phyloP scores from a whole-genome alignment of 1,139 yeast species.

The Suhomyces coccinellae region DNA sequence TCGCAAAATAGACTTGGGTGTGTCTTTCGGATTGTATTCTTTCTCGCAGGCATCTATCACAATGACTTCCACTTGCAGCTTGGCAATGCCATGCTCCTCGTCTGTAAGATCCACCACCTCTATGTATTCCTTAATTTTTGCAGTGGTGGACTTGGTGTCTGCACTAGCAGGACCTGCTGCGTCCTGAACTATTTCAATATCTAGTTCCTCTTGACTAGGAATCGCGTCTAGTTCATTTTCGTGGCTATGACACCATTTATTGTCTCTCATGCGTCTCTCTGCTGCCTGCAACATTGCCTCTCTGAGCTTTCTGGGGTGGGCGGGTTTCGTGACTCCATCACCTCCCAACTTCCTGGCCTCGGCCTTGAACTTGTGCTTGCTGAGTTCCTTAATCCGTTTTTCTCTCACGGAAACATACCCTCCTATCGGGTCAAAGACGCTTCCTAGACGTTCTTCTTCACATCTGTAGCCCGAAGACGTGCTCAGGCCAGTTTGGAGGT shows the following conservation, averaged over 20 bases:
- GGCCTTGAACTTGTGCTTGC: constrained; percentile 38
- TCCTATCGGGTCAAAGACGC: constrained; percentile 16
- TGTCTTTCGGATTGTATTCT: background rate
- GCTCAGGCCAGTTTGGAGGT: constrained; percentile 41
- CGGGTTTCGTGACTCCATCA: constrained; percentile 4
- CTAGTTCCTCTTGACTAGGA: constrained; percentile 20
- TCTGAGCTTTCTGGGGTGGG: constrained; percentile 17
- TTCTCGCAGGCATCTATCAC: constrained; percentile 28
- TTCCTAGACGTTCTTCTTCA: constrained; percentile 57
- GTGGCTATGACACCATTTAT: constrained; percentile 51
- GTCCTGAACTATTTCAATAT: constrained; percentile 12
- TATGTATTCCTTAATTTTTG: constrained; percentile 14
- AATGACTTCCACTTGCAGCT: constrained; percentile 19
- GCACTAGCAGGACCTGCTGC: constrained; percentile 9
- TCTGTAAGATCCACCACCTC: constrained; percentile 29
- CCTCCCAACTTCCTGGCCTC: constrained; percentile 40
- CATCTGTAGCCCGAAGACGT: constrained; percentile 45
- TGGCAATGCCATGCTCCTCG: constrained; percentile 19
- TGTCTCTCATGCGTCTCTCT: constrained; percentile 57
- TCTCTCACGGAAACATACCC: constrained; percentile 34
- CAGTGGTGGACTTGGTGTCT: background rate
- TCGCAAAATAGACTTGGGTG: constrained; percentile 18
- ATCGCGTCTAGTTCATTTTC: constrained; percentile 21
- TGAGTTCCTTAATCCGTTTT: constrained; percentile 38
- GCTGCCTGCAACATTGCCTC: constrained; percentile 67